Base-by-base conservation (phyloP, 1,139 yeast species). In the Saccharomyces hybrid region DNA sequence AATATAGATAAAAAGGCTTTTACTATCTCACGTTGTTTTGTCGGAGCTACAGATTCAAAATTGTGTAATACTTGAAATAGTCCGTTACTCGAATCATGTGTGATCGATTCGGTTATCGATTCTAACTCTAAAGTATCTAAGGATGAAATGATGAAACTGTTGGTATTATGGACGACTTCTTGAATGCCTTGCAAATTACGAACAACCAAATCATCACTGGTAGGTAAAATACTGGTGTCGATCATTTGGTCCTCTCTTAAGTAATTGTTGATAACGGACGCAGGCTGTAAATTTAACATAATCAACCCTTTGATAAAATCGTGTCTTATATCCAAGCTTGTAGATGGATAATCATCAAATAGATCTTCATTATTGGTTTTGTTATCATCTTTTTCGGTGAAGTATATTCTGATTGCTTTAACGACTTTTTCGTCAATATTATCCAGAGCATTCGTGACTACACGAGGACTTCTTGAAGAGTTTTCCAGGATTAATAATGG, bases 231-330 rank as follows among this genome's bases (percentile, higher is more conserved):
- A 47, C 69, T 66, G 2, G 64, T 58, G 54, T 73, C 77, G 7
- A 71, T 64, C 49, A 66, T 62, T 25, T 71, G 76, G 55, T 75
- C 81, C 61, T 68, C 79, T 54, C 74, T 78, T 51, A 82, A 73
- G 32, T 80, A 73, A 42, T 74, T 72, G 52, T 74, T 77, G 56
- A 79, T 75, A 8, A 78, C 66, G 14, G 73, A 71, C 1, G 74
- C 70, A 2, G 75, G 74, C 25, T 77, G 70, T 16, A 79, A 61
- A 2, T 71, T 71, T 38, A 78, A 59, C 31, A 79, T 74, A 20
- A 81, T 72, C 57, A 85, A 76, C 14, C 80, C 75, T 59, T 79
- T 80, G 23, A 84, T 66, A 55, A 86, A 82, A 20, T 76, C 79
- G 58, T 80, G 83, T 51, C 86, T 75, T 2, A 83, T 72, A 61